These are phyloP conservation scores for Suhomyces sp. DNA, from an alignment of 805 yeast genomes.

Conservation along the genomic window DNA sequence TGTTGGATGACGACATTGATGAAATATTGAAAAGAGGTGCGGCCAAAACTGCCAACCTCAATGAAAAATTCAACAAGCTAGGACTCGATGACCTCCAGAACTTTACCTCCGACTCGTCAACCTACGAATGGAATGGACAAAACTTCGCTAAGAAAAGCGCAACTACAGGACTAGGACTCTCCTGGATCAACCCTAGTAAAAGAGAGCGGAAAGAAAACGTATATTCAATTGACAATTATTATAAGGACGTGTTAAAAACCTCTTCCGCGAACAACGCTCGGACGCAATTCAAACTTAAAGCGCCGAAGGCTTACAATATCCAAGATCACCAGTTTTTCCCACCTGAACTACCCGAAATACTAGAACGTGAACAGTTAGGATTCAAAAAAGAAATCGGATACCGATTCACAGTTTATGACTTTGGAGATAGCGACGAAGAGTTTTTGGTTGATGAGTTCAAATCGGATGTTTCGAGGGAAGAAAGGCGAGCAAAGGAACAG, in stretches of 20 bases:
- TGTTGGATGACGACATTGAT: slow-evolving; percentile 72
- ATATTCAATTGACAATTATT: slow-evolving; percentile 72
- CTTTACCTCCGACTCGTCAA: slow-evolving; percentile 81
- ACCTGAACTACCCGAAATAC: slow-evolving; percentile 46
- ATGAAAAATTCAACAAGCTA: slow-evolving; percentile 76
- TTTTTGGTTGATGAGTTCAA: slow-evolving; percentile 47
- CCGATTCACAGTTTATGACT: slow-evolving; percentile 56
- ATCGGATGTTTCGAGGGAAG: slow-evolving; percentile 34
- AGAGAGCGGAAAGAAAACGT: slow-evolving; percentile 78
- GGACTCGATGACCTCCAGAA: slow-evolving; percentile 94
- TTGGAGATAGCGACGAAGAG: slow-evolving; percentile 54
- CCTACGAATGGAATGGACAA: slow-evolving; percentile 96
- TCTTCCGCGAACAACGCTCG: slow-evolving; percentile 24
- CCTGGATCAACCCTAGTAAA: slow-evolving; percentile 74
- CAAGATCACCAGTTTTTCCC: slow-evolving; percentile 78
- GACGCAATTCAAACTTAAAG: slow-evolving; percentile 36
- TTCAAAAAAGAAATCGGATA: slow-evolving; percentile 60
- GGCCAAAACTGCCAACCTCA: slow-evolving; percentile 72
- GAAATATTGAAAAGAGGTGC: slow-evolving; percentile 77
- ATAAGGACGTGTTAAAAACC: slow-evolving; percentile 60
- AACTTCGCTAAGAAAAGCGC: slow-evolving; percentile 61
- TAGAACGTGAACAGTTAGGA: slow-evolving; percentile 63
- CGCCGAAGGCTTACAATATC: slow-evolving; percentile 61
- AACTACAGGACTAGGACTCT: slow-evolving; percentile 37
- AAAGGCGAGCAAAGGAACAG: slow-evolving; percentile 47